These are phyloP conservation scores for Chalciporus piperatus DNA, from an alignment of 768 basidiomycete species.

Conservation along the genomic window DNA sequence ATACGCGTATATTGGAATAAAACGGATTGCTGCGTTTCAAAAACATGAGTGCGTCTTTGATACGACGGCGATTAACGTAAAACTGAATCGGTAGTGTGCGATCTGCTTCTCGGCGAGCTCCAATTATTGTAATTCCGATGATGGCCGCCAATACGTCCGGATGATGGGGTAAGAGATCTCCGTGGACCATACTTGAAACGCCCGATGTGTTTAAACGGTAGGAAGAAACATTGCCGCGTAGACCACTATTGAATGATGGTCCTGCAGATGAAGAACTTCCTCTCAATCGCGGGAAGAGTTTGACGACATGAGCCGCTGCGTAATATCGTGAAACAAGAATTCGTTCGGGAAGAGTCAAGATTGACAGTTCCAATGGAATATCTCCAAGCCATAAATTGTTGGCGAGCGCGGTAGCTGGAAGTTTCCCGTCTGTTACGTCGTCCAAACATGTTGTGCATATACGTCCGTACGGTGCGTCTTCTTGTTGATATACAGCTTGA, in stretches of 20 bases:
- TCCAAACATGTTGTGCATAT: too few relatives aligned
- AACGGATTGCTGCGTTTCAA: too few relatives aligned
- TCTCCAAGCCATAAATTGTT: not conserved
- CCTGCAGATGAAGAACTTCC: too few relatives aligned
- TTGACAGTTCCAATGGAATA: not conserved
- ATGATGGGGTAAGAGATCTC: not conserved
- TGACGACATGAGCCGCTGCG: not conserved
- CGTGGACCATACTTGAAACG: not conserved
- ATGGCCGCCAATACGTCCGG: not conserved
- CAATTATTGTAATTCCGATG: not conserved
- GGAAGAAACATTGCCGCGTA: not conserved
- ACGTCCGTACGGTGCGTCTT: too few relatives aligned
- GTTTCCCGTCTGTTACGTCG: too few relatives aligned
- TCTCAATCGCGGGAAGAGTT: not conserved
- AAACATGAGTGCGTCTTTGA: too few relatives aligned
- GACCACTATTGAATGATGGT: not conserved
- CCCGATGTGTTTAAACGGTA: not conserved
- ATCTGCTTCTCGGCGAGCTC: too few relatives aligned
- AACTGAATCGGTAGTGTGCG: too few relatives aligned
- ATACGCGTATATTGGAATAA: too few relatives aligned
- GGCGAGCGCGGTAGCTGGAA: too few relatives aligned
- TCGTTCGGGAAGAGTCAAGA: not conserved
- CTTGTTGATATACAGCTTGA: too few relatives aligned
- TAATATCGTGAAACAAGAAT: not conserved
- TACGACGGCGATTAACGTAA: too few relatives aligned